Evolutionary conservation across 352 stramenopile genomes (phyloP).

Genomic region (Stephanocyclus meneghinianus): DNA sequence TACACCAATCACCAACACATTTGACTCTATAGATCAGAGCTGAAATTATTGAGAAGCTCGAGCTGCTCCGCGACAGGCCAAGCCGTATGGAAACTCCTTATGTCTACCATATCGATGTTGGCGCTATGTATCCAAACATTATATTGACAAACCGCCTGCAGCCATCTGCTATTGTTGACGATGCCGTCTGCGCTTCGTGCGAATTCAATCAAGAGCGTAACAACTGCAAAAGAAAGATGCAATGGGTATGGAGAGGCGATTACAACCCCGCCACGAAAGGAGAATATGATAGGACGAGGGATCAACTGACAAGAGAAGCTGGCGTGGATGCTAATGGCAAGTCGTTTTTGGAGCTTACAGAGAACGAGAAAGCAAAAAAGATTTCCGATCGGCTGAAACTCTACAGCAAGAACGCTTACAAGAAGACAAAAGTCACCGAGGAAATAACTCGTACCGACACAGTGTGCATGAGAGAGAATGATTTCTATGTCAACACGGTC

Average conservation of each 20-base stretch:
- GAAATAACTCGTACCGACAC: conserved; percentile 92
- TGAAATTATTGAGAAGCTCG: conserved; percentile 91
- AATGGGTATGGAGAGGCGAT: conserved; percentile 98
- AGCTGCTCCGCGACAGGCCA: conserved; percentile 91
- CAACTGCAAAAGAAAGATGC: conserved; percentile 95
- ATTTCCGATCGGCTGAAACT: conserved; percentile 78
- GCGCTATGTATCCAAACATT: conserved; percentile 99
- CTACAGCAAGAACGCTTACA: conserved; percentile 97
- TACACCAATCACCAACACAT: neutral
- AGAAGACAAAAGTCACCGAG: conserved; percentile 94
- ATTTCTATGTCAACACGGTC: conserved; percentile 99
- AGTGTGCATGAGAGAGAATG: conserved; percentile 99
- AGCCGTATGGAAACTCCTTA: conserved; percentile 89
- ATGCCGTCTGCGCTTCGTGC: conserved; percentile 94
- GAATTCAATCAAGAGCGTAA: conserved; percentile 87
- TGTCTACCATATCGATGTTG: conserved; percentile 99
- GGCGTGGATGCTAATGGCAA: conserved; percentile 85
- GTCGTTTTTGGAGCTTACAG: conserved; percentile 68
- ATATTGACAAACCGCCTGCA: conserved; percentile 99
- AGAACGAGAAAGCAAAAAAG: conserved; percentile 67
- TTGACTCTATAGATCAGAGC: conserved; percentile 41
- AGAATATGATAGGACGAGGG: conserved; percentile 95
- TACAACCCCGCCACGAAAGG: conserved; percentile 90
- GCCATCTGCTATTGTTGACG: conserved; percentile 94
- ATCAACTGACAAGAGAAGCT: conserved; percentile 92